Base-by-base conservation (phyloP, 1,284 basidiomycete genomes). In the Irpex sp. region DNA sequence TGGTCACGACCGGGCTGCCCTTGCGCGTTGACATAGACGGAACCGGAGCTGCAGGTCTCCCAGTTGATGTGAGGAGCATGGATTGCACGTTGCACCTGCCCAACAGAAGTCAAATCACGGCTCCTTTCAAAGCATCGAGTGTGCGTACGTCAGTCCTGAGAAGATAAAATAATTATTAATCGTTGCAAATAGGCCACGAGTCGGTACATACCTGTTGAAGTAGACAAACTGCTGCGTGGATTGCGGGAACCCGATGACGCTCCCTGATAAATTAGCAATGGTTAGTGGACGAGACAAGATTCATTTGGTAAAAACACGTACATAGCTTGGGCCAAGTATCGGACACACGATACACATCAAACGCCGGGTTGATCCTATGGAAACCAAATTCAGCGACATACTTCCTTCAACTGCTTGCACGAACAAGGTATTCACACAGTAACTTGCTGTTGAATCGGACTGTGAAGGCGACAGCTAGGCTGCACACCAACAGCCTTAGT, bases 51-150 rank as follows among this genome's bases (percentile, higher is more conserved):
- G 66, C 85, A 86, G 28, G 71, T 68, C 14, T 71, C 69, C 84
- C 84, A 87, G 36, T 68, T 70, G 61, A 84, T 79, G 64, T 81
- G 80, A 16, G 84, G 83, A 2, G 84, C 85, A 64, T 86, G 84
- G 48, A 86, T 82, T 0, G 82, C 83, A 61, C 80, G 75, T 78
- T 85, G 82, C 3, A 86, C 83, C 77, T 82, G 61, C 35, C 16
- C 10, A 56, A n/a, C 3, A 21, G 7, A 7, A 14, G 8, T 4
- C 21, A 3, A 62, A 14, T 2, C 8, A 56, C 18, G 12, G 19
- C 35, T 36, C 10, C 10, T 36, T 47, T 16, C 8, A 10, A 18
- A 16, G 5, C 33, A 56, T n/a, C 45, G 16, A 42, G 16, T 33
- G 16, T 12, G 66, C 73, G 66, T 59, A 80, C 77, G 67, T 80